Evolutionary conservation across 2,329 filamentous ascomycete species (phyloP).

Genomic region (Neoscytalidium dimidiatum): DNA sequence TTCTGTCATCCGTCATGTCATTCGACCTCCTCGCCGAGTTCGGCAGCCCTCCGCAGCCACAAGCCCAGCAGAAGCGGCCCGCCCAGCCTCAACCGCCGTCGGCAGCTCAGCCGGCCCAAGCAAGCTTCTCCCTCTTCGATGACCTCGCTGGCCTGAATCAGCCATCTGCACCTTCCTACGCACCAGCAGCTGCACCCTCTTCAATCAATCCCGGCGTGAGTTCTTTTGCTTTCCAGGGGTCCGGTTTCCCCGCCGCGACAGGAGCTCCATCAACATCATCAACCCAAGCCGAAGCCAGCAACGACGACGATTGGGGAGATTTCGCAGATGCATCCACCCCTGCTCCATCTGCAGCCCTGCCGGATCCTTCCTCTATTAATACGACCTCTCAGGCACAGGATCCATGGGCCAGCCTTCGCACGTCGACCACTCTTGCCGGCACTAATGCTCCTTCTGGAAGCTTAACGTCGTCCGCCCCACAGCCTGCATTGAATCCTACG

Average conservation of each 20-base stretch:
- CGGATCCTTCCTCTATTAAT: not conserved
- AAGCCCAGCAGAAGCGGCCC: not conserved
- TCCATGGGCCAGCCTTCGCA: conserved; percentile 18
- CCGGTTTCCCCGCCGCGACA: not conserved
- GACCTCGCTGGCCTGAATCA: conserved; percentile 24
- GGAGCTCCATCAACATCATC: conserved; percentile 1
- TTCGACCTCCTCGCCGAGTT: conserved; percentile 23
- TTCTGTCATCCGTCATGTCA: conserved; percentile 9
- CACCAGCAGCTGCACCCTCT: not conserved
- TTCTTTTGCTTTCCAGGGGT: not conserved
- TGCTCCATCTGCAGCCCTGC: conserved; percentile 19
- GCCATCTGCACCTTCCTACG: not conserved
- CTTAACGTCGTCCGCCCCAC: not conserved
- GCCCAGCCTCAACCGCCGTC: not conserved
- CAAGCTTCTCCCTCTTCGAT: conserved; percentile 38
- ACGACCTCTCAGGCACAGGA: conserved; percentile 10
- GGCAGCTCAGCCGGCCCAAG: conserved; percentile 22
- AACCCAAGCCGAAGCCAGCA: conserved; percentile 19
- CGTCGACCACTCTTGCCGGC: not conserved
- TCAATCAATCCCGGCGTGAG: not conserved
- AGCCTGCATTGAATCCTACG: not conserved
- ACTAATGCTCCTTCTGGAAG: not conserved
- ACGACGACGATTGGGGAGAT: conserved; percentile 44
- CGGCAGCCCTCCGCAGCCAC: conserved; percentile 10
- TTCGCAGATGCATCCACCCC: conserved; percentile 36